These are phyloP conservation scores for Lecanicillium sp. DNA, from an alignment of 2,329 filamentous ascomycete species.

Conservation along the genomic window DNA sequence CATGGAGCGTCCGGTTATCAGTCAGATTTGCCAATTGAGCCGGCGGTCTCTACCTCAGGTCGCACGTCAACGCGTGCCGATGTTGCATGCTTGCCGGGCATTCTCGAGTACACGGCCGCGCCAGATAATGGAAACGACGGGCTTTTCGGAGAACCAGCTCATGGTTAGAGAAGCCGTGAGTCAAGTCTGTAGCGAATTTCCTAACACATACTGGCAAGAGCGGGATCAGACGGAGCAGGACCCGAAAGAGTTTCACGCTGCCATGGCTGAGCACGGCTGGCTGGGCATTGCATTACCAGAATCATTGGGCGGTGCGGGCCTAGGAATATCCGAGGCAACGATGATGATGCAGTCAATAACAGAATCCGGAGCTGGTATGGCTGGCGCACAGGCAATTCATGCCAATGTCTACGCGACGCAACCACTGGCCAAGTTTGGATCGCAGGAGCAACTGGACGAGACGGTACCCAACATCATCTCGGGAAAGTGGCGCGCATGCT, in stretches of 20 bases:
- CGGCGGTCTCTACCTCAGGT: too few species aligned
- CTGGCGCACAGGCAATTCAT: slow-evolving; percentile 55
- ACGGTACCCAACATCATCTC: slow-evolving; percentile 65
- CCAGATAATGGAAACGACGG: slow-evolving; percentile 59
- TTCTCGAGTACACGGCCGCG: slow-evolving; percentile 28
- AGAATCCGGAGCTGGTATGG: slow-evolving; percentile 73
- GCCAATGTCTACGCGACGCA: slow-evolving; percentile 70
- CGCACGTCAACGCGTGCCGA: too few species aligned
- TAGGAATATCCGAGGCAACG: slow-evolving; percentile 73
- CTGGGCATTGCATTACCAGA: slow-evolving; percentile 74
- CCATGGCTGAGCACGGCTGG: slow-evolving; percentile 68
- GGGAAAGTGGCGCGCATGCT: slow-evolving; percentile 65
- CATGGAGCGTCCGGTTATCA: too few species aligned
- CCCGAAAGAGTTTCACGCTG: slow-evolving; percentile 67
- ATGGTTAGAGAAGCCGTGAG: slow-evolving; percentile 62
- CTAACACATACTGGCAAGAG: slow-evolving; percentile 69
- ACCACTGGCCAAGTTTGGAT: slow-evolving; percentile 64
- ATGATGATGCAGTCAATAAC: slow-evolving; percentile 83
- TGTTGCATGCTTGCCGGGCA: background rate
- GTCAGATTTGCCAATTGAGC: too few species aligned
- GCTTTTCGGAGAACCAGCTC: slow-evolving; percentile 66
- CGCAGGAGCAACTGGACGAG: slow-evolving; percentile 49
- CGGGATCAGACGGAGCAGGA: slow-evolving; percentile 63
- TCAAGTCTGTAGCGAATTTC: slow-evolving; percentile 61
- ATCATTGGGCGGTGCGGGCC: slow-evolving; percentile 61